phyloP scores from a whole-genome alignment of 805 yeast genomes.

The Candida taoyuanica region DNA sequence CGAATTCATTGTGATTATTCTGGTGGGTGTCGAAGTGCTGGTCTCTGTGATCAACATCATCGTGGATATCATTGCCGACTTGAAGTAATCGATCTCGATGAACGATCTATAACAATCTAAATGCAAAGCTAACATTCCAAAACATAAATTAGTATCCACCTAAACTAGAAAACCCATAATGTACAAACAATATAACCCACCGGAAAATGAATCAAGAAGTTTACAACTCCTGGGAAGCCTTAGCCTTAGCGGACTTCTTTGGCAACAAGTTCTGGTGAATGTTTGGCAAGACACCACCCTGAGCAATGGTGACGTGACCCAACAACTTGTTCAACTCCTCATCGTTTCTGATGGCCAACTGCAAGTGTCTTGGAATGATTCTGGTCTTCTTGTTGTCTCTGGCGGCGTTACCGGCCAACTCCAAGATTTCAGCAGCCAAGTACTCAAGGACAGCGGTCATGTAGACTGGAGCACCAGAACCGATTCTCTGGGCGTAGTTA shows the following conservation, averaged over 20 bases:
- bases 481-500: constrained; percentile 97
- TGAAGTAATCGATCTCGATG: constrained; percentile 10
- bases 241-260: constrained; percentile 57
- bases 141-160: constrained; percentile 24
- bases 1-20: constrained; percentile 83
- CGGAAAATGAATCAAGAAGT: constrained; percentile 14
- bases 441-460: constrained; percentile 96
- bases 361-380: constrained; percentile 98
- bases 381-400: constrained; percentile 99
- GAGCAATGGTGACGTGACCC: constrained; percentile 92
- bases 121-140: no score
- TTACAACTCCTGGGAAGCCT: constrained; percentile 64
- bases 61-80: constrained; percentile 45
- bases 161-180: constrained; percentile 24
- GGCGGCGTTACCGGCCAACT: constrained; percentile 99
- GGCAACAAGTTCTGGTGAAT: constrained; percentile 92
- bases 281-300: constrained; percentile 99
- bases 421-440: constrained; percentile 96
- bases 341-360: constrained; percentile 97
- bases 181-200: constrained; percentile 20
- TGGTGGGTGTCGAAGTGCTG: constrained; percentile 88
- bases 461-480: constrained; percentile 99
- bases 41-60: constrained; percentile 82
- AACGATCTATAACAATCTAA: no score
- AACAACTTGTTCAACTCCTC: constrained; percentile 95